Conservation (phyloP, 257 asterid species). For the Capsicum baccatum region DNA sequence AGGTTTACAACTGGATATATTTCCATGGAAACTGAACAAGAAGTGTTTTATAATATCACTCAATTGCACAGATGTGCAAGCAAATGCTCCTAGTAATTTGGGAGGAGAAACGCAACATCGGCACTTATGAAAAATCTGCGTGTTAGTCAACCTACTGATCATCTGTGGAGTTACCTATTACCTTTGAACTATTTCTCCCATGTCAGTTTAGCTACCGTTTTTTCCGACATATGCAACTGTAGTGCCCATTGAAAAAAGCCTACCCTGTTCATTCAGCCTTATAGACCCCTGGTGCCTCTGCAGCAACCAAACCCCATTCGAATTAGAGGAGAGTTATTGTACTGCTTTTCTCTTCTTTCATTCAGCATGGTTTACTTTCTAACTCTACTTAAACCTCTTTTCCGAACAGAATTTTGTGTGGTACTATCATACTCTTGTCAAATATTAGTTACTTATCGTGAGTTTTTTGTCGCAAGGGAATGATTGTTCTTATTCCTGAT, state of each 20-base stretch:
- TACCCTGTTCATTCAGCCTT: conserved; percentile 8
- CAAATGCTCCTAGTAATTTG: background rate
- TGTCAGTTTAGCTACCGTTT: background rate
- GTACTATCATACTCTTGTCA: background rate
- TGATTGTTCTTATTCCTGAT: background rate
- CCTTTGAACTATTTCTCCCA: background rate
- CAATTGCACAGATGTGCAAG: background rate
- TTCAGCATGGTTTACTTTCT: background rate
- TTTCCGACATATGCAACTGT: background rate
- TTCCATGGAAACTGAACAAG: background rate
- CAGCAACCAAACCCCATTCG: background rate
- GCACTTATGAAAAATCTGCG: background rate
- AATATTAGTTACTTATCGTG: background rate
- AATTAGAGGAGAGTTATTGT: background rate
- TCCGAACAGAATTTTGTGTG: background rate
- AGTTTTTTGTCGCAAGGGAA: background rate
- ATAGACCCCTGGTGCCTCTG: background rate
- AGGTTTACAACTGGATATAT: background rate
- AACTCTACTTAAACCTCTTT: background rate
- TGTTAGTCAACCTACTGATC: background rate
- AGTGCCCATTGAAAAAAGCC: background rate
- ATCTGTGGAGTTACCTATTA: background rate
- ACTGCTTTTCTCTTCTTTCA: background rate
- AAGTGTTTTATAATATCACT: background rate
- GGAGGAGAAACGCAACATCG: background rate